Evolutionary conservation across 169 alveolate genomes (phyloP).

Genomic region (Plasmodium vinckei): DNA sequence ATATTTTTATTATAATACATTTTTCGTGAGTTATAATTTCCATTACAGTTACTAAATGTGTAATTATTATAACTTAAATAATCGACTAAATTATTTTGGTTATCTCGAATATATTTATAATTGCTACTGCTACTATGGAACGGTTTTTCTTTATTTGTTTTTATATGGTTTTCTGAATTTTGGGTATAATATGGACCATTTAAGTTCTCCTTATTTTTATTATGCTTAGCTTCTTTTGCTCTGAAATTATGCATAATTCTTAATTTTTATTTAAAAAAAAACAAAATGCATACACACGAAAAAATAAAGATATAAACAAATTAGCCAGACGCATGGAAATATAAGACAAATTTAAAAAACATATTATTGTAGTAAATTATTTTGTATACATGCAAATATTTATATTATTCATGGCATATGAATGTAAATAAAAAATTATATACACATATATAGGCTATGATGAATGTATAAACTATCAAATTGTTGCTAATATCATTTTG

Average conservation of each 20-base stretch:
- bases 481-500: slow-evolving; percentile 3
- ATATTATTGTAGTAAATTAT: neutral
- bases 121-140: slow-evolving; percentile 6
- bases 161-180: slow-evolving; percentile 16
- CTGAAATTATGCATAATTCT: slow-evolving; percentile 22
- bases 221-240: slow-evolving; percentile 16
- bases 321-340: neutral
- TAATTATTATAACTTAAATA: slow-evolving; percentile 18
- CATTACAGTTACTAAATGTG: slow-evolving; percentile 13
- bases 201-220: slow-evolving; percentile 9
- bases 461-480: neutral
- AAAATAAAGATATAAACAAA: slow-evolving; percentile 1
- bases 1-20: slow-evolving; percentile 7
- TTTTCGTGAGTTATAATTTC: slow-evolving; percentile 16
- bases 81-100: slow-evolving; percentile 16
- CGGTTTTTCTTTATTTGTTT: slow-evolving; percentile 15
- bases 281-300: neutral
- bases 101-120: slow-evolving; percentile 9
- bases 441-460: neutral
- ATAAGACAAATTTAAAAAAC: slow-evolving; percentile 19
- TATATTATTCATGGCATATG: slow-evolving; percentile 14
- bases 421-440: neutral
- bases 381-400: slow-evolving; percentile 4
- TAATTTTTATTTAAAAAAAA: neutral
- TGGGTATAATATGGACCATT: neutral